These are phyloP conservation scores for Claviceps spartinae DNA, from an alignment of 2,329 filamentous ascomycete genomes.

Conservation along the genomic window DNA sequence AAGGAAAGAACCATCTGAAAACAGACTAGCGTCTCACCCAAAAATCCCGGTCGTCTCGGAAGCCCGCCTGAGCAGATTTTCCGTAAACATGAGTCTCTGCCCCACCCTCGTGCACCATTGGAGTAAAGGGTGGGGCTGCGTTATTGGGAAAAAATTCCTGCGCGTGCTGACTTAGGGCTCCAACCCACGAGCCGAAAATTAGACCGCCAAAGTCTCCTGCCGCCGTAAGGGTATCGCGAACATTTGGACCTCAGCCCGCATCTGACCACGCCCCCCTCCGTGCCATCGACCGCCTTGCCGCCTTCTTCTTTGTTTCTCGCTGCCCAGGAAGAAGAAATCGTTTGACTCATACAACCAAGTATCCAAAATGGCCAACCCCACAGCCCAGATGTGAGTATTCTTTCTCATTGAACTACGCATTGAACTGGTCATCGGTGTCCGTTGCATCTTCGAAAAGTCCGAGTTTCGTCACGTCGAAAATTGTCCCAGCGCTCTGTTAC, in stretches of 20 bases:
- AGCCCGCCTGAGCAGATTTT: slow-evolving; percentile 11
- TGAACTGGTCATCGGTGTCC: background rate
- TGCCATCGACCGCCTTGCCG: slow-evolving; percentile 15
- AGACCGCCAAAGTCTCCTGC: slow-evolving; percentile 4
- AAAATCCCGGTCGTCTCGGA: slow-evolving; percentile 2
- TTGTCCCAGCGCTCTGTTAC: no score
- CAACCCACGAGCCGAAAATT: slow-evolving; percentile 17
- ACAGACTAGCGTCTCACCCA: background rate
- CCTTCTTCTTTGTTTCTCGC: slow-evolving; percentile 14
- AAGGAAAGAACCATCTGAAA: background rate
- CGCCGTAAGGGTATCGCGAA: slow-evolving; percentile 6
- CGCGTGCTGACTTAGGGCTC: slow-evolving; percentile 15
- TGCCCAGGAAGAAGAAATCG: slow-evolving; percentile 11
- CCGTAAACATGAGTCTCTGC: slow-evolving; percentile 2
- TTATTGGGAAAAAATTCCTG: background rate
- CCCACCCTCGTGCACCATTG: background rate
- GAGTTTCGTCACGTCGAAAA: background rate
- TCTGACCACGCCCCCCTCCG: slow-evolving; percentile 5
- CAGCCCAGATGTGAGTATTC: slow-evolving; percentile 46
- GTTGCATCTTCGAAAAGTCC: background rate
- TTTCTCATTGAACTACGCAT: background rate
- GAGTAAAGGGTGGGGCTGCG: background rate
- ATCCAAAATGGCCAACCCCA: slow-evolving; percentile 47
- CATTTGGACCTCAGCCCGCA: slow-evolving; percentile 6
- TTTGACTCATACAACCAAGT: slow-evolving; percentile 8